Conservation (phyloP, 139 green algal genomes). For the Nannochloris sp. region DNA sequence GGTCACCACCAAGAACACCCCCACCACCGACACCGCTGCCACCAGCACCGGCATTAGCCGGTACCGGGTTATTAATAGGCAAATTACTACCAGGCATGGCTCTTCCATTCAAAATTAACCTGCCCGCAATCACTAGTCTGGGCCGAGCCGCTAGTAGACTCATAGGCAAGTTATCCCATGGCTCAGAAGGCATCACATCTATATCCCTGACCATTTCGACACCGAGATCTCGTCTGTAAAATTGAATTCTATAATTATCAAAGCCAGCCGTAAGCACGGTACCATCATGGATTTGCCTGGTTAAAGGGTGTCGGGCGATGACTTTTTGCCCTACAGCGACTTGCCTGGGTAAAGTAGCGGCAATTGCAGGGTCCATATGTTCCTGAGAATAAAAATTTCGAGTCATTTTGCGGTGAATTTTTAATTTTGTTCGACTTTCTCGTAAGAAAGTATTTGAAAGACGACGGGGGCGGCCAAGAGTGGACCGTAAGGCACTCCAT, state of each 20-base stretch:
- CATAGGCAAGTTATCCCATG: conserved; percentile 33
- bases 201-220: conserved; percentile 72
- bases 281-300: conserved; percentile 69
- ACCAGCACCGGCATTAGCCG: background rate
- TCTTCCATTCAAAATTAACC: conserved; percentile 3
- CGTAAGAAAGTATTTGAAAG: conserved; percentile 63
- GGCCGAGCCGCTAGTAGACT: conserved; percentile 12
- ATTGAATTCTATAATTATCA: conserved; percentile 77
- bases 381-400: background rate
- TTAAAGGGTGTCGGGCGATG: conserved; percentile 72
- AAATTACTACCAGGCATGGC: background rate
- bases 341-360: conserved; percentile 46
- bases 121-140: conserved; percentile 29
- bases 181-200: conserved; percentile 60
- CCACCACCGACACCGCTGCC: background rate
- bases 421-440: conserved; percentile 34
- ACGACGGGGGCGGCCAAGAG: conserved; percentile 53
- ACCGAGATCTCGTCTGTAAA: conserved; percentile 72
- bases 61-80: background rate
- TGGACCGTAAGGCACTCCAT: conserved; percentile 39
- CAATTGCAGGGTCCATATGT: background rate
- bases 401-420: background rate
- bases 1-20: too few relatives aligned
- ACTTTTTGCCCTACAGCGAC: conserved; percentile 77
- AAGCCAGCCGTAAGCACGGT: conserved; percentile 72